Percentiles rank a stretch among this genome's conserved stretches.
Evolutionary conservation across 306 rosid genomes (phyloP).

Genomic region (Lotus japonicus): DNA sequence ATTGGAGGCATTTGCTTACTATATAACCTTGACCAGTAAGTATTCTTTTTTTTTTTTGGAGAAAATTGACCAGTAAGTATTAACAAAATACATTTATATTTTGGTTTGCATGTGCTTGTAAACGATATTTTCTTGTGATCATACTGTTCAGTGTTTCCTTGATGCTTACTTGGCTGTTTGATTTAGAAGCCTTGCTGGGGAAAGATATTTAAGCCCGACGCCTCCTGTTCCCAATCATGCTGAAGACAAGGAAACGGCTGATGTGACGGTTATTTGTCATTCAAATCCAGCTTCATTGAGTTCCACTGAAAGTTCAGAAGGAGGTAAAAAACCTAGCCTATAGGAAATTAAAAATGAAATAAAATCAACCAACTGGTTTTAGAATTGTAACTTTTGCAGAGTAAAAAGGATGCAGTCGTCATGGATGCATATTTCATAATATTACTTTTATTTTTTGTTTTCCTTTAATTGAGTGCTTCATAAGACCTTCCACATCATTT

Average conservation of each 20-base stretch:
- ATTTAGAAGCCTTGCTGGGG: constrained; percentile 49
- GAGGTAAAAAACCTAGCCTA: constrained; percentile 41
- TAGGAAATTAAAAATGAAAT: too few species aligned
- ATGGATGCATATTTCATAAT: neutral
- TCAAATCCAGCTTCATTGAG: constrained; percentile 89
- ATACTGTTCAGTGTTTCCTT: too few species aligned
- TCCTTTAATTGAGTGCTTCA: neutral
- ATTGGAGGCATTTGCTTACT: too few species aligned
- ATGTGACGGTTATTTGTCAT: constrained; percentile 75
- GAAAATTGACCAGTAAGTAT: too few species aligned
- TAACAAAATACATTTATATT: too few species aligned
- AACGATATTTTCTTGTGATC: too few species aligned
- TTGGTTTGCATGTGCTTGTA: too few species aligned
- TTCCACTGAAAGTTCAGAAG: constrained; percentile 91
- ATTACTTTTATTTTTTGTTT: neutral
- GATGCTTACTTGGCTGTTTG: constrained; percentile 24
- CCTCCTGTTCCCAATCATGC: constrained; percentile 37
- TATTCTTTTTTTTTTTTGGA: too few species aligned
- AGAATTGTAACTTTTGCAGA: neutral
- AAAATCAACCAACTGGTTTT: too few species aligned
- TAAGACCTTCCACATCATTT: neutral
- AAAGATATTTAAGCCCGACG: constrained; percentile 31
- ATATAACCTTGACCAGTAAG: too few species aligned
- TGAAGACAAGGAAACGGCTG: constrained; percentile 57
- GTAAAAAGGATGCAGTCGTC: neutral